Percentiles rank a stretch among this genome's conserved stretches.
These are phyloP conservation scores for Xerocomellus amylosporus DNA, from an alignment of 768 basidiomycete species.

Conservation along the genomic window DNA sequence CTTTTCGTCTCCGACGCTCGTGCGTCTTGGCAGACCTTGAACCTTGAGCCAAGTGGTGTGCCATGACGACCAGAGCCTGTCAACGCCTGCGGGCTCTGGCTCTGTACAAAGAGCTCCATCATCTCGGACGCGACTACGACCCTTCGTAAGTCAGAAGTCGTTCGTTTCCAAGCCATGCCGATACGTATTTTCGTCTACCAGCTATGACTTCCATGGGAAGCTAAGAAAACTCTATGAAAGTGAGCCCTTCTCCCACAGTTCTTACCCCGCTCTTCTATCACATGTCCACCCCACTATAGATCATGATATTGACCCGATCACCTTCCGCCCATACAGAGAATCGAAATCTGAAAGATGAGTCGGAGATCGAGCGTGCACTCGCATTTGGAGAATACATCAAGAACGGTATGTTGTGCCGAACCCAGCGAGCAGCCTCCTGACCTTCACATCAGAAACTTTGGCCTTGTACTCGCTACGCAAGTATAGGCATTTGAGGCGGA, in stretches of 20 bases:
- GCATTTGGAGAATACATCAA: constrained; percentile 80
- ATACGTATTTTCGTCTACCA: constrained; percentile 27
- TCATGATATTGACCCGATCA: not conserved
- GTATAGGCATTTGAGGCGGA: constrained; percentile 74
- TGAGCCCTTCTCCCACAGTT: constrained; percentile 33
- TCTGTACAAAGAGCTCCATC: constrained; percentile 79
- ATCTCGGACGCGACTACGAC: constrained; percentile 81
- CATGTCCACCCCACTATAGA: not conserved
- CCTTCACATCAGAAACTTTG: constrained; percentile 63
- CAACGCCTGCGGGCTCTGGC: constrained; percentile 60
- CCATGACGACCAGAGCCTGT: constrained; percentile 50
- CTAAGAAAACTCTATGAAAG: constrained; percentile 74
- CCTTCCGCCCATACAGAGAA: constrained; percentile 50
- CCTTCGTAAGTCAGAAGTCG: constrained; percentile 55
- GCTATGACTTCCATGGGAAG: constrained; percentile 76
- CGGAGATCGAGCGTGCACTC: constrained; percentile 75
- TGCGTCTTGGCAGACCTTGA: too few relatives aligned
- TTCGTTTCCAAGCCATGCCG: constrained; percentile 9
- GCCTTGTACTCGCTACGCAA: constrained; percentile 81
- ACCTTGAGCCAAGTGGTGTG: too few relatives aligned
- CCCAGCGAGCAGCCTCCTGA: too few relatives aligned
- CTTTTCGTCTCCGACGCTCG: too few relatives aligned
- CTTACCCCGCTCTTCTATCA: not conserved
- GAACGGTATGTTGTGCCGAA: constrained; percentile 52
- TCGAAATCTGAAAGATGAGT: constrained; percentile 56